These are phyloP conservation scores for Xylaria acuta DNA, from an alignment of 495 filamentous ascomycete species.

Conservation along the genomic window DNA sequence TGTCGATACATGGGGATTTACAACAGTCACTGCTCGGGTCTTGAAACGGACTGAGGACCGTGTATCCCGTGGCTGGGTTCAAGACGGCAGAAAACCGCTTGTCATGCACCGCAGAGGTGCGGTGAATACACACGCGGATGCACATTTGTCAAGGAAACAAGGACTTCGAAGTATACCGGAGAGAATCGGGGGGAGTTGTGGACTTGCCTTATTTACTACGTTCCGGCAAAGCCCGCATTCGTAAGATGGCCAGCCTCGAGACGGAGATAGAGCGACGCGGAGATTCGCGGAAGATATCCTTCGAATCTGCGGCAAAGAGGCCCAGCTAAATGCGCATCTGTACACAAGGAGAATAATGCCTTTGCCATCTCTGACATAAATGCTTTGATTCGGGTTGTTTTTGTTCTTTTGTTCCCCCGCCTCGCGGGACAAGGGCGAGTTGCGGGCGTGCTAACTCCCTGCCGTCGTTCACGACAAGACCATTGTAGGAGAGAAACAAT, in stretches of 20 bases:
- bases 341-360: not conserved
- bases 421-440: not conserved
- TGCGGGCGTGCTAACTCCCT: not conserved
- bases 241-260: not conserved
- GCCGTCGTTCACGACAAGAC: not conserved
- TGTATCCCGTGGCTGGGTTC: conserved; percentile 31
- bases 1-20: not conserved
- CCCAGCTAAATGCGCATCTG: not conserved
- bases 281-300: not conserved
- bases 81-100: conserved; percentile 26
- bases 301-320: not conserved
- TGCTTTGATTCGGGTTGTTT: not conserved
- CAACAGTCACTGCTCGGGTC: not conserved
- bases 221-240: not conserved
- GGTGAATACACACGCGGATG: conserved; percentile 5
- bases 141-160: not conserved
- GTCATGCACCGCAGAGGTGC: conserved; percentile 30
- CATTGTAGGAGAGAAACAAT: not conserved
- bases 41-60: conserved; percentile 32
- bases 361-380: not conserved
- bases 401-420: not conserved
- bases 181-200: not conserved
- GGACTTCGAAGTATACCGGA: not conserved
- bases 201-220: not conserved
- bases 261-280: not conserved